Conservation (phyloP, 2,329 filamentous ascomycete genomes). For the Cercospora brassicicola region DNA sequence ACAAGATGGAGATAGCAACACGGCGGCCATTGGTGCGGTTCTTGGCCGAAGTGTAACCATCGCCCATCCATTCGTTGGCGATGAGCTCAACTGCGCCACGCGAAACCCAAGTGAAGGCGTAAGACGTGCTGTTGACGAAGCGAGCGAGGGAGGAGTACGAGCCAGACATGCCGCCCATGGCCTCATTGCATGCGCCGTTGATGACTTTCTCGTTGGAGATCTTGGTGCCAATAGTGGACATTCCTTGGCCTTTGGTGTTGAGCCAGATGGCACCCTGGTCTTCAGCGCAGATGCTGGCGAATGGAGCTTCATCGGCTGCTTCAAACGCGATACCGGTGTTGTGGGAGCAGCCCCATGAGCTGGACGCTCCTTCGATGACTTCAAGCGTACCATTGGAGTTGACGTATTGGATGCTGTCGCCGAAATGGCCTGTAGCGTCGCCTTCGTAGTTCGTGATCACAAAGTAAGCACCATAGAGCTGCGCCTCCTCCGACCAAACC, state of each 20-base stretch:
- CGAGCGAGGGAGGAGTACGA: slow-evolving; percentile 60
- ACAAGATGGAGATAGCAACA: slow-evolving; percentile 59
- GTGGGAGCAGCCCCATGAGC: slow-evolving; percentile 62
- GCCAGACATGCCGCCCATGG: slow-evolving; percentile 63
- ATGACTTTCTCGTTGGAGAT: slow-evolving; percentile 63
- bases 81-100: slow-evolving; percentile 58
- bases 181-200: slow-evolving; percentile 59
- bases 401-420: slow-evolving; percentile 58
- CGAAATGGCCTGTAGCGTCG: slow-evolving; percentile 57
- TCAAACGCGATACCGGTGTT: slow-evolving; percentile 66
- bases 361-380: slow-evolving; percentile 55
- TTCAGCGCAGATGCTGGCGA: slow-evolving; percentile 60
- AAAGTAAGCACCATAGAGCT: slow-evolving; percentile 62
- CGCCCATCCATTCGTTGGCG: slow-evolving; percentile 59
- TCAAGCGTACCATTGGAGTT: slow-evolving; percentile 52
- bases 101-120: slow-evolving; percentile 65
- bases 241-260: slow-evolving; percentile 60
- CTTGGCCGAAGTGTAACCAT: slow-evolving; percentile 53
- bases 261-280: slow-evolving; percentile 66
- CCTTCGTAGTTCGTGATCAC: slow-evolving; percentile 62
- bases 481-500: slow-evolving; percentile 57
- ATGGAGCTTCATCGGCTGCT: slow-evolving; percentile 59
- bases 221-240: slow-evolving; percentile 56
- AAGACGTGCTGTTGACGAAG: slow-evolving; percentile 53
- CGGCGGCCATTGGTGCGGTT: slow-evolving; percentile 61